A percentile compares a stretch with the other conserved stretches of the same genome.
Conservation (phyloP, 164 flowering plant genomes). For the Santalum album region DNA sequence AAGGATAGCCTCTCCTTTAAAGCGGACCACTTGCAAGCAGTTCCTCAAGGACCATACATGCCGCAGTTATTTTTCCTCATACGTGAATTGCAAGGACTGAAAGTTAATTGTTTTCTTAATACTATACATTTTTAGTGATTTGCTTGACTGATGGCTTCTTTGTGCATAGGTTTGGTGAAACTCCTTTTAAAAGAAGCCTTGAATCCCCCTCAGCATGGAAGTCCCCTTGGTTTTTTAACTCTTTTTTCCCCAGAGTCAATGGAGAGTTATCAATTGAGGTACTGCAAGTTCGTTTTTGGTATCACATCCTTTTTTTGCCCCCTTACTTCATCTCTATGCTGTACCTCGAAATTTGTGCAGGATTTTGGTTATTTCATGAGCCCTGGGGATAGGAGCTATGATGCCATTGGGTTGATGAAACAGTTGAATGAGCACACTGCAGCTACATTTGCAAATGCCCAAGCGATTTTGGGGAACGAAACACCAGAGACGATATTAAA, state of each 20-base stretch:
- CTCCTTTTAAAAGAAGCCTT: constrained; percentile 67
- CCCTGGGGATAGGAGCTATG: constrained; percentile 4
- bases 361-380: constrained; percentile 4
- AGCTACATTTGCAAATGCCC: constrained; percentile 3
- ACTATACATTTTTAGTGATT: too few species aligned
- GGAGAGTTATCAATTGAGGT: constrained; percentile 85
- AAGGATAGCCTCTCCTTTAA: too few species aligned
- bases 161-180: constrained; percentile 51
- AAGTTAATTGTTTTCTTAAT: too few species aligned
- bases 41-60: too few species aligned
- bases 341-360: not conserved
- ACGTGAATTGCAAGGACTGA: too few species aligned
- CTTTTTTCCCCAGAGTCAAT: constrained; percentile 61
- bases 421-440: constrained; percentile 7
- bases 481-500: constrained; percentile 36
- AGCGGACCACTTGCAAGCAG: too few species aligned
- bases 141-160: not conserved
- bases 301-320: not conserved
- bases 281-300: not conserved
- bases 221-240: constrained; percentile 84
- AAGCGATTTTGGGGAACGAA: constrained; percentile 62
- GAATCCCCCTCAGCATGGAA: constrained; percentile 98
- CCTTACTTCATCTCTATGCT: not conserved
- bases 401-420: constrained; percentile 7
- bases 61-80: too few species aligned